These are phyloP conservation scores for Thamnidium elegans DNA, from an alignment of 192 early-diverging fungal genomes.

Conservation along the genomic window DNA sequence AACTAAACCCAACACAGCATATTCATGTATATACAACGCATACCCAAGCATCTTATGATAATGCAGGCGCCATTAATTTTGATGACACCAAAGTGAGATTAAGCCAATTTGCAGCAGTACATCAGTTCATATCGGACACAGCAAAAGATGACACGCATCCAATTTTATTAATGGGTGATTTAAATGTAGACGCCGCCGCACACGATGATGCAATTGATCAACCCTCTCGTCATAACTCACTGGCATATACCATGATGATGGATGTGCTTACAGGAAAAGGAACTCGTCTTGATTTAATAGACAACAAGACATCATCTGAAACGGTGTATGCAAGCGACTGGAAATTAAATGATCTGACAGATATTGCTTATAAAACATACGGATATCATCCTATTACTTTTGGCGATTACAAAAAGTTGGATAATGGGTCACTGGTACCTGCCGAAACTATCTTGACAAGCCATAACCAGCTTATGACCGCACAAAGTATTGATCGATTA, in stretches of 20 bases:
- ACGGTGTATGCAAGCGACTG: neutral
- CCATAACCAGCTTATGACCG: slow-evolving; percentile 39
- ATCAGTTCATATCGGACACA: slow-evolving; percentile 55
- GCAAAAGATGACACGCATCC: slow-evolving; percentile 32
- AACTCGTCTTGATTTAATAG: neutral
- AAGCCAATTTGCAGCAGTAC: slow-evolving; percentile 62
- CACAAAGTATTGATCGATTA: slow-evolving; percentile 34
- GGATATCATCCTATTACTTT: slow-evolving; percentile 77
- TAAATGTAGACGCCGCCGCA: slow-evolving; percentile 61
- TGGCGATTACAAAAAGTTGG: slow-evolving; percentile 56
- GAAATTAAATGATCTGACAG: slow-evolving; percentile 24
- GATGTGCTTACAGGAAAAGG: slow-evolving; percentile 45
- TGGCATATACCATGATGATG: slow-evolving; percentile 60
- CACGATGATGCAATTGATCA: neutral
- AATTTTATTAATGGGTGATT: slow-evolving; percentile 40
- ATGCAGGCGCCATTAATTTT: slow-evolving; percentile 43
- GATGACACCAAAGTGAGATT: slow-evolving; percentile 57
- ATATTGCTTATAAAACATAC: slow-evolving; percentile 53
- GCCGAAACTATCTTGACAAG: slow-evolving; percentile 59
- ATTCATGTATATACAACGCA: slow-evolving; percentile 81
- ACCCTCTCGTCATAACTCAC: slow-evolving; percentile 35
- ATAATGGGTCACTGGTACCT: slow-evolving; percentile 42
- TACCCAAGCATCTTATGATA: slow-evolving; percentile 73
- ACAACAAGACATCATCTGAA: neutral
- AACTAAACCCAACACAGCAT: slow-evolving; percentile 38